Evolutionary conservation across 2,329 filamentous ascomycete genomes (phyloP).

Genomic region (Bipolaris cookei): DNA sequence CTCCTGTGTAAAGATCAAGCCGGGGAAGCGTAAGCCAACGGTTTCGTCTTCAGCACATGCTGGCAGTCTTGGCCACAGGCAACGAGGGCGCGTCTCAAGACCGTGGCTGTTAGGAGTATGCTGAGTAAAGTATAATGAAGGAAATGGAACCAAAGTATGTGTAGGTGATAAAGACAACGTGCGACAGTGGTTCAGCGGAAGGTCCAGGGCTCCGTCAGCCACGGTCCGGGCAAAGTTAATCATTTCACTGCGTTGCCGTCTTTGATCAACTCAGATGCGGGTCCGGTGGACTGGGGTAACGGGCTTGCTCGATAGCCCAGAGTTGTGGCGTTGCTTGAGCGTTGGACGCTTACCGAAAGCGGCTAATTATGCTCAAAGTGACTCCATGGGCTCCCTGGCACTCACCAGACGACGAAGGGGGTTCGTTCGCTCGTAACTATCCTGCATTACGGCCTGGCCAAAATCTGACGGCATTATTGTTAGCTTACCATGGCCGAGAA

Average conservation of each 20-base stretch:
- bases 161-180: neutral
- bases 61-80: neutral
- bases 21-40: neutral
- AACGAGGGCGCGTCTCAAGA: neutral
- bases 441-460: slow-evolving; percentile 10
- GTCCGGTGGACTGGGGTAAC: slow-evolving; percentile 10
- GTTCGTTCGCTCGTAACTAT: slow-evolving; percentile 9
- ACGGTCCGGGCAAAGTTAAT: slow-evolving; percentile 10
- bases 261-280: slow-evolving; percentile 16
- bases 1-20: neutral
- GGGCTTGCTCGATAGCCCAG: slow-evolving; percentile 14
- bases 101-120: neutral
- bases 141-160: neutral
- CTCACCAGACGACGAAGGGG: slow-evolving; percentile 22
- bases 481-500: slow-evolving; percentile 12
- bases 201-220: slow-evolving; percentile 16
- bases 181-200: neutral
- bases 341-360: slow-evolving; percentile 25
- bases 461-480: slow-evolving; percentile 12
- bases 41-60: slow-evolving; percentile 10
- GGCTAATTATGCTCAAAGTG: slow-evolving; percentile 40
- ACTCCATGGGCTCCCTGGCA: slow-evolving; percentile 22
- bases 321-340: slow-evolving; percentile 24
- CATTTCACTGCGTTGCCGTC: slow-evolving; percentile 22
- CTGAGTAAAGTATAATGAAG: neutral